Base-by-base conservation (phyloP, 2,329 filamentous ascomycete genomes). In the Pestalotiopsis sp. region DNA sequence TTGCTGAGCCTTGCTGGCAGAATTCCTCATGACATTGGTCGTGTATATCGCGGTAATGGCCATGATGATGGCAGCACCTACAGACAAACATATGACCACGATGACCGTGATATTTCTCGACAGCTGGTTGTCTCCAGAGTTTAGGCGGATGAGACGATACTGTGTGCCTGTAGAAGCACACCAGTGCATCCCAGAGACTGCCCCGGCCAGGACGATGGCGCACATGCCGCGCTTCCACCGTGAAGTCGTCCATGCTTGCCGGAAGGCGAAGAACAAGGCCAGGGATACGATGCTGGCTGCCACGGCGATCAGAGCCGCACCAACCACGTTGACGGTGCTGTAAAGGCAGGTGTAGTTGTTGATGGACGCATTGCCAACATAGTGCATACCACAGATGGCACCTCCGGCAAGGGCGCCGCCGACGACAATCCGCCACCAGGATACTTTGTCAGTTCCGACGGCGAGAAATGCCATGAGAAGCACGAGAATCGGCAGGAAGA, bases 181-280 rank as follows among this genome's bases (percentile, higher is more conserved):
- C 91, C 93, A 97, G 79, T 97, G 93, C 93, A 97, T 96, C 1
- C 92, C 92, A 10, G 91, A 94, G 2, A 96, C 92, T 55, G 91
- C 92, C 17, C 87, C 83, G 9, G 92, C 91, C 55, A 97, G 84
- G 20, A 94, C 78, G 59, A 88, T 80, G 10, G 91, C 91, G 69
- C 90, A 92, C 2, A 89, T 73, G 10, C 85, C 79, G 68, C 93
- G 85, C 75, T 93, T 93, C 91, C 91, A 94, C 88, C 91, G 93
- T 17, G 87, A 88, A 73, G 90, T 91, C 62, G 91, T 92, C 93
- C 93, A 97, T 17, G 88, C 86, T 17, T 91, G 88, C 70, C 91
- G 87, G 78, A 92, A 89, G 67, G 91, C 86, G 79, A 96, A 97
- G 81, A 97, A 97, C 4, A 94, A 82, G 0, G 88, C 84, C 56